phyloP scores from a whole-genome alignment of 176 grass and related monocot species.

The Oryza australiensis region DNA sequence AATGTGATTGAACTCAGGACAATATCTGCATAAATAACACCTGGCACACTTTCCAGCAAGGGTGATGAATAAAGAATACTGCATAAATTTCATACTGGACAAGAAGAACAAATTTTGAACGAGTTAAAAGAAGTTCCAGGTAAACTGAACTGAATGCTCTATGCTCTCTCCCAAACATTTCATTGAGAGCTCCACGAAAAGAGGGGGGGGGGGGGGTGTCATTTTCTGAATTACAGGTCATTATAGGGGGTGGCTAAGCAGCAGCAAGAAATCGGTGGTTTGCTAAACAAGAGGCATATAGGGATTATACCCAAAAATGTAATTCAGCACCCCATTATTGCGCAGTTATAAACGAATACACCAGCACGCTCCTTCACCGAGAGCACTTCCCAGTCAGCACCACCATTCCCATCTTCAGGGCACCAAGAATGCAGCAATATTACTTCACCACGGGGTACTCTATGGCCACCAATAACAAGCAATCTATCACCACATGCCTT shows the following conservation, averaged over 20 bases:
- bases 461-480: constrained; percentile 72
- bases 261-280: constrained; percentile 33
- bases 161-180: constrained; percentile 53
- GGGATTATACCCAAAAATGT: constrained; percentile 17
- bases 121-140: constrained; percentile 48
- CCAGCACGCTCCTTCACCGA: constrained; percentile 67
- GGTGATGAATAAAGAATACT: constrained; percentile 47
- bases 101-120: constrained; percentile 35
- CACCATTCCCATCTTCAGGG: constrained; percentile 56
- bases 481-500: constrained; percentile 77
- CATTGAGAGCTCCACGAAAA: constrained; percentile 50
- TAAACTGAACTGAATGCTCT: constrained; percentile 67
- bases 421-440: constrained; percentile 84
- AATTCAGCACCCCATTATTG: constrained; percentile 93
- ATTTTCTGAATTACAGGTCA: constrained; percentile 62
- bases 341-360: constrained; percentile 87
- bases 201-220: constrained; percentile 10
- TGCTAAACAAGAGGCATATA: constrained; percentile 35
- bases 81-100: constrained; percentile 35
- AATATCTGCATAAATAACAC: too few relatives aligned
- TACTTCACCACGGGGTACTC: constrained; percentile 61
- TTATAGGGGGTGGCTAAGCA: constrained; percentile 47
- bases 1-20: not conserved
- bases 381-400: constrained; percentile 79
- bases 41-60: not conserved